A percentile compares a stretch with the other conserved stretches of the same genome.
Conservation (phyloP, 768 basidiomycete species). For the Asterophora parasitica region DNA sequence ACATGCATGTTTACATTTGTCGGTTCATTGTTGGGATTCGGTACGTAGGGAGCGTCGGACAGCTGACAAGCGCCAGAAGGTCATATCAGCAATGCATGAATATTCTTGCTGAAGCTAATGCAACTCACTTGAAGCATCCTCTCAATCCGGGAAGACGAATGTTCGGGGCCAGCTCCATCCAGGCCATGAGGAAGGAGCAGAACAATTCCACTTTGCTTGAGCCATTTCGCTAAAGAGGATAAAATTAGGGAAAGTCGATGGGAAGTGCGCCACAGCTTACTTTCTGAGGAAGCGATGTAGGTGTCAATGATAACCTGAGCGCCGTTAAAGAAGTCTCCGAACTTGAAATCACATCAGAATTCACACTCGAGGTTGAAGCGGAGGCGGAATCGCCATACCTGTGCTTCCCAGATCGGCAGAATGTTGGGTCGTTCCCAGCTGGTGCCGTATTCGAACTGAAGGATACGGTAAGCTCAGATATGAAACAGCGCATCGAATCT, state of each 20-base stretch:
- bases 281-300: constrained; percentile 79
- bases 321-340: constrained; percentile 93
- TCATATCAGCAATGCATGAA: background rate
- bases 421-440: constrained; percentile 85
- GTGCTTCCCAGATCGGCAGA: constrained; percentile 89
- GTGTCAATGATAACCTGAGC: constrained; percentile 87
- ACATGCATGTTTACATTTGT: constrained; percentile 80
- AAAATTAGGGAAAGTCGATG: background rate
- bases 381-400: constrained; percentile 37
- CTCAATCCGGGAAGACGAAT: constrained; percentile 85
- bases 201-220: constrained; percentile 85
- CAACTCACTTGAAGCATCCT: constrained; percentile 76
- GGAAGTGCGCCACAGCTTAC: constrained; percentile 36
- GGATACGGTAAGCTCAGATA: background rate
- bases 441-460: constrained; percentile 85
- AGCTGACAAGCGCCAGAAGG: constrained; percentile 41
- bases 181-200: constrained; percentile 85
- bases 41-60: constrained; percentile 61
- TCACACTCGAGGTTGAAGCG: background rate
- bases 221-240: constrained; percentile 72
- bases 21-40: constrained; percentile 23
- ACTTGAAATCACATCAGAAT: constrained; percentile 33
- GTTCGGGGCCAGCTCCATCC: constrained; percentile 92
- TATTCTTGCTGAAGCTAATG: background rate
- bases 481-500: background rate